phyloP scores from a whole-genome alignment of 2,329 filamentous ascomycete genomes.

The Epichloe sibirici region DNA sequence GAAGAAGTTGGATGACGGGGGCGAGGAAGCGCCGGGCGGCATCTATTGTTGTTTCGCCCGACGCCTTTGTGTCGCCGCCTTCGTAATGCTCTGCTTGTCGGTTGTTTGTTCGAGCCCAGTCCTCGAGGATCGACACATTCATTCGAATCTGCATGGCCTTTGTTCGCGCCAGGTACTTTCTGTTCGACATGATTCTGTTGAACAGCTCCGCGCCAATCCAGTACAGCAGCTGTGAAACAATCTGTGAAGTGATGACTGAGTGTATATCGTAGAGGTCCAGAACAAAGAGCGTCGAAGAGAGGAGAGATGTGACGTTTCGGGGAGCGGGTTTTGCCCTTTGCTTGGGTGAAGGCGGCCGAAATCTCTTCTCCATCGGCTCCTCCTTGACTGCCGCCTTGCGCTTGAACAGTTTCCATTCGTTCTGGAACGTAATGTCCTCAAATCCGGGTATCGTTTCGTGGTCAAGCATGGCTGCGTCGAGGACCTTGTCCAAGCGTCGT shows the following conservation, averaged over 20 bases:
- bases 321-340: conserved; percentile 84
- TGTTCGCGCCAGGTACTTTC: conserved; percentile 85
- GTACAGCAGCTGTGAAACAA: conserved; percentile 84
- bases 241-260: conserved; percentile 87
- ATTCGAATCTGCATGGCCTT: conserved; percentile 99
- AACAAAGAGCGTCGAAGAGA: conserved; percentile 93
- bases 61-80: conserved; percentile 72
- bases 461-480: conserved; percentile 89
- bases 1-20: conserved; percentile 83
- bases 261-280: conserved; percentile 98
- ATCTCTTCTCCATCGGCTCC: conserved; percentile 80
- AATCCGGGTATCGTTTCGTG: conserved; percentile 97
- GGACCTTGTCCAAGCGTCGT: conserved; percentile 85
- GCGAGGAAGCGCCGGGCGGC: conserved; percentile 73
- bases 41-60: conserved; percentile 78
- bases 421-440: conserved; percentile 91
- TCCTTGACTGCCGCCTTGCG: conserved; percentile 81
- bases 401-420: conserved; percentile 97
- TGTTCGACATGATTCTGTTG: conserved; percentile 94
- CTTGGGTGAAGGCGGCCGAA: conserved; percentile 86
- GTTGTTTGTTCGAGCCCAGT: conserved; percentile 92
- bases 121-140: conserved; percentile 91
- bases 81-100: conserved; percentile 92
- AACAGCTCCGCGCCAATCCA: conserved; percentile 96
- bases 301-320: conserved; percentile 85